Conservation (phyloP, 495 filamentous ascomycete species). For the Hypoxylon trugodes region DNA sequence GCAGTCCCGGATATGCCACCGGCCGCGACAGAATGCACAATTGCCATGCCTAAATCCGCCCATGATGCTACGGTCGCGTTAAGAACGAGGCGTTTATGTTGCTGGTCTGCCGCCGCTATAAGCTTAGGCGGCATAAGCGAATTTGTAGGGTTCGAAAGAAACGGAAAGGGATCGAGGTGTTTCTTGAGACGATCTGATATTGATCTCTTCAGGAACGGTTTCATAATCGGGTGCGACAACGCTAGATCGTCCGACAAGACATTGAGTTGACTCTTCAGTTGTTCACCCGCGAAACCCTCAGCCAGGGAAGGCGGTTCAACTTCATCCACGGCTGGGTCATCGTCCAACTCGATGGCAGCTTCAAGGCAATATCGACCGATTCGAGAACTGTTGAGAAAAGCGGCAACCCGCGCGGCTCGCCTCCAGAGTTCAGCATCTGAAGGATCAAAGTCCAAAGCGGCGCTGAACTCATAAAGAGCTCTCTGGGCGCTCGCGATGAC, state of each 20-base stretch:
- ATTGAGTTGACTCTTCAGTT: conserved; percentile 72
- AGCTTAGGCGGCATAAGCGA: conserved; percentile 40
- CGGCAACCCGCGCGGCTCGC: conserved; percentile 78
- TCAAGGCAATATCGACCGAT: conserved; percentile 89
- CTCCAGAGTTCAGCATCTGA: conserved; percentile 96
- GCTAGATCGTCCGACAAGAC: conserved; percentile 77
- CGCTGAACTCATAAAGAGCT: conserved; percentile 70
- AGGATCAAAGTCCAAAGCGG: conserved; percentile 87
- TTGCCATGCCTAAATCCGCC: conserved; percentile 52
- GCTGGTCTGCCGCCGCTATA: conserved; percentile 51
- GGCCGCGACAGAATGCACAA: conserved; percentile 44
- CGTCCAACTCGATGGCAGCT: conserved; percentile 86
- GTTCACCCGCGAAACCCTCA: conserved; percentile 82
- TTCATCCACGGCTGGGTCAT: conserved; percentile 72
- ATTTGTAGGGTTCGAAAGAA: conserved; percentile 67
- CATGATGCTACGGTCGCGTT: conserved; percentile 47
- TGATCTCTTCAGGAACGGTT: conserved; percentile 66
- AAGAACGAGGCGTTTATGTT: conserved; percentile 60
- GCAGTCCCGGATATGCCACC: conserved; percentile 46
- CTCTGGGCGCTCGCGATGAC: conserved; percentile 51
- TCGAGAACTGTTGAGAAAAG: conserved; percentile 76
- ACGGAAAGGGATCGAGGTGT: conserved; percentile 79
- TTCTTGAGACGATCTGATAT: conserved; percentile 69
- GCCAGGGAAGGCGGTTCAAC: conserved; percentile 83
- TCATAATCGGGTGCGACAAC: conserved; percentile 71